Evolutionary conservation across 345 rosid genomes (phyloP), one percentile per base, ranked within the genome.

Genomic region (Corchorus capsularis): DNA sequence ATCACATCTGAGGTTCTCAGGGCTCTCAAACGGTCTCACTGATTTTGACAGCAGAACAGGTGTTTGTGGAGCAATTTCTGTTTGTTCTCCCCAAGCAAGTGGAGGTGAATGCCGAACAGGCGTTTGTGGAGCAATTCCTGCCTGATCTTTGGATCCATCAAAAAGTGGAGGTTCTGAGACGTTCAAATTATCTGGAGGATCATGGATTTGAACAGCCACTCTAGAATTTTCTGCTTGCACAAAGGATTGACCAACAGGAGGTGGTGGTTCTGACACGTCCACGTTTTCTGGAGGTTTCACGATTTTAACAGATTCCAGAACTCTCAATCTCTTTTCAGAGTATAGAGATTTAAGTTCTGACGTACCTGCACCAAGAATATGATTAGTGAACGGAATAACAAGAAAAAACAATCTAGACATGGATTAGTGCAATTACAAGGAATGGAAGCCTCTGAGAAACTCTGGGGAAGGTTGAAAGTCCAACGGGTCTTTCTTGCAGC

Each of bases 41-140:
- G 85, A 78, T 60, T 76, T 72, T 56, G 87, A 79, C 32, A 61
- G 76, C 75, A 46, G 83, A 75, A 82, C 78, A 0, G 97, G 99
- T 34, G 96, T 93, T 69, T 86, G 90, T 35, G 96, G 94, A 71
- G 95, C 94, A 66, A 92, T 83, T 78, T 82, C 82, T 39, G 69
- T 75, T 81, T 78, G 82, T 60, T 82, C 86, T 37, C 32, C 59
- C 19, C 69, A 77, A 68, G 43, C 76, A 20, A 46, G 10, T 22
- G 56, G 74, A 77, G 79, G 71, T 22, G 86, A 77, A 45, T 57
- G 77, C 77, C 45, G 83, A 75, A 78, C 74, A 0, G 97, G 99
- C 14, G 96, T 93, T 69, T 86, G 92, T 20, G 94, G 94, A 59
- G 95, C 94, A 69, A 92, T 84, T 78, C 76, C 81, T 16, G 69